These are phyloP conservation scores for Hypoxylon lienhwacheense DNA, from an alignment of 495 filamentous ascomycete genomes.

Conservation along the genomic window DNA sequence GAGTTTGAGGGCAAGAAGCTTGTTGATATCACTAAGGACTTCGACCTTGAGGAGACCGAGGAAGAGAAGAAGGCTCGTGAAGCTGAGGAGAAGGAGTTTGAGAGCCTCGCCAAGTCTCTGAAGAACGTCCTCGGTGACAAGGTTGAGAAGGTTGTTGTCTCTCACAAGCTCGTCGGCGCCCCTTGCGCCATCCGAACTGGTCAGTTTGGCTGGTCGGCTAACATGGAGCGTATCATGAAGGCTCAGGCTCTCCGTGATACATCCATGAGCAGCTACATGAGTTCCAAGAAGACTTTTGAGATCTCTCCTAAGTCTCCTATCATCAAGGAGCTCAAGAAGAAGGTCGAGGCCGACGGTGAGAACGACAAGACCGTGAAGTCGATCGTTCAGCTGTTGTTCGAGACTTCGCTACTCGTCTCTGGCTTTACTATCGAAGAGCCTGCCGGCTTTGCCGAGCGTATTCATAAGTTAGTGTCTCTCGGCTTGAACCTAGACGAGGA, in stretches of 20 bases:
- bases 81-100: constrained; percentile 96
- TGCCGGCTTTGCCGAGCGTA: constrained; percentile 94
- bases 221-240: constrained; percentile 99
- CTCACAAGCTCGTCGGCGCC: constrained; percentile 92
- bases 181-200: constrained; percentile 99
- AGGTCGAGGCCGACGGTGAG: constrained; percentile 96
- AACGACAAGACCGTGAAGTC: constrained; percentile 97
- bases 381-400: constrained; percentile 95
- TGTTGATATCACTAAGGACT: constrained; percentile 99
- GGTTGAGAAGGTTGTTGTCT: constrained; percentile 99
- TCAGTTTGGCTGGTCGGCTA: constrained; percentile 99
- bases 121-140: constrained; percentile 99
- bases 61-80: constrained; percentile 98
- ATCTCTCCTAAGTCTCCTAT: constrained; percentile 98
- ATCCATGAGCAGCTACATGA: constrained; percentile 99
- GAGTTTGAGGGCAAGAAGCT: constrained; percentile 99
- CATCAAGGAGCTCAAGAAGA: constrained; percentile 98
- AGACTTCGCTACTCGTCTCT: constrained; percentile 96
- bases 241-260: constrained; percentile 99
- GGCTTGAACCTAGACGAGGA: constrained; percentile 96
- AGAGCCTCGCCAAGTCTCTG: constrained; percentile 87
- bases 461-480: constrained; percentile 96
- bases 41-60: constrained; percentile 99
- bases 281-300: constrained; percentile 99
- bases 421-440: constrained; percentile 99